These are phyloP conservation scores for Cercospora zeina DNA, from an alignment of 2,329 filamentous ascomycete species.

Conservation along the genomic window DNA sequence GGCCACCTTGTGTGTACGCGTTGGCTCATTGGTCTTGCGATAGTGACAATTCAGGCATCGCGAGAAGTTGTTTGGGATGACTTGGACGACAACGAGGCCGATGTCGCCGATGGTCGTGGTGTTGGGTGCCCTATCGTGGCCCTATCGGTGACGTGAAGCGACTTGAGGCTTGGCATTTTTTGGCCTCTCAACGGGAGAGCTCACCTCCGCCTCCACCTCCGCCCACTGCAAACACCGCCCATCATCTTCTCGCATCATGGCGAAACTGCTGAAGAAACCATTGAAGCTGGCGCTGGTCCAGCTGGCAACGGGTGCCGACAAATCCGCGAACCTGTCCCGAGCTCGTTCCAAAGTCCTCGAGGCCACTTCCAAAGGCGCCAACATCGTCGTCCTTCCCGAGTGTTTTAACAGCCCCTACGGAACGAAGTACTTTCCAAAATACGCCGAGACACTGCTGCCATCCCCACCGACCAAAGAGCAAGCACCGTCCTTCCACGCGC, in stretches of 20 bases:
- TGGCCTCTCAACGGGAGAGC: background rate
- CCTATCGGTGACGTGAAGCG: constrained; percentile 15
- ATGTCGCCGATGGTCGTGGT: background rate
- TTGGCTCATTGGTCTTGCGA: background rate
- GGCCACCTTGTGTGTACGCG: background rate
- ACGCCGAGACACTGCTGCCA: constrained; percentile 84
- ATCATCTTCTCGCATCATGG: constrained; percentile 43
- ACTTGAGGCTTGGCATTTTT: background rate
- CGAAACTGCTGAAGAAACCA: constrained; percentile 67
- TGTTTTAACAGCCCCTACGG: constrained; percentile 99
- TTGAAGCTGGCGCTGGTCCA: constrained; percentile 81
- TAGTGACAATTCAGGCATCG: background rate
- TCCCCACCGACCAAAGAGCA: constrained; percentile 69
- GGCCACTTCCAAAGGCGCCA: constrained; percentile 73
- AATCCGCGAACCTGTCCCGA: constrained; percentile 76
- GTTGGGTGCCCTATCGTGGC: constrained; percentile 2
- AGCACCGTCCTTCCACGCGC: constrained; percentile 81
- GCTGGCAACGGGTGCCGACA: constrained; percentile 73
- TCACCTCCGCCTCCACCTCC: background rate
- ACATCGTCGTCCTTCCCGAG: constrained; percentile 88
- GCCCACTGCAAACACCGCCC: background rate
- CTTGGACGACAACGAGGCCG: background rate
- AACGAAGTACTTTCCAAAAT: constrained; percentile 82
- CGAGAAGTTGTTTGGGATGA: too few relatives aligned
- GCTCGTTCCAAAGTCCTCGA: constrained; percentile 81